A percentile compares a stretch with the other conserved stretches of the same genome.
These are phyloP conservation scores for Botrytis sinoallii DNA, from an alignment of 2,329 filamentous ascomycete species.

Conservation along the genomic window DNA sequence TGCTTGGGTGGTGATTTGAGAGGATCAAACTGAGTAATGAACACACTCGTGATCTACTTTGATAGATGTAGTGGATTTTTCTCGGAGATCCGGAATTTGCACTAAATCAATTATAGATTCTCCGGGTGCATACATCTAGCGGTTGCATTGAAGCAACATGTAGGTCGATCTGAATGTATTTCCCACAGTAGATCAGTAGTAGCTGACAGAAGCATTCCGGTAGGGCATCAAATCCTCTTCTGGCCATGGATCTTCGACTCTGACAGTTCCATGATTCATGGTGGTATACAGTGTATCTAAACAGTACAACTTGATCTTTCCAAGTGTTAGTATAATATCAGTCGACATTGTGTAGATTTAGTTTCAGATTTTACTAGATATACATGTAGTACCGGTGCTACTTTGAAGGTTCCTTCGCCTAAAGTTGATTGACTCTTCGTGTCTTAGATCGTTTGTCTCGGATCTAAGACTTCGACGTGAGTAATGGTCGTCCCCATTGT, in stretches of 20 bases:
- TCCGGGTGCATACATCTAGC: not conserved
- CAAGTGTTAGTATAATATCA: not conserved
- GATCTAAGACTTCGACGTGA: conserved; percentile 6
- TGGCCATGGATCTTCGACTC: not conserved
- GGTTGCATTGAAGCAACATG: not conserved
- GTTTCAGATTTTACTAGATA: not conserved
- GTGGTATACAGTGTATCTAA: not conserved
- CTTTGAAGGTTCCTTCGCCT: not conserved
- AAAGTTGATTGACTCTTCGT: not conserved
- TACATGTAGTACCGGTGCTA: conserved; percentile 7
- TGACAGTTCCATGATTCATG: not conserved
- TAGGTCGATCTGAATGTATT: not conserved
- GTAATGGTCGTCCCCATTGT: not conserved
- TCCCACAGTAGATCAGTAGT: not conserved
- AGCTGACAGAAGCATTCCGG: not conserved
- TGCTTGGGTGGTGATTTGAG: not conserved
- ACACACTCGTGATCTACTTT: not conserved
- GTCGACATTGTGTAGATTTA: not conserved
- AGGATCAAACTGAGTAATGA: not conserved
- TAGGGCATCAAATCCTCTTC: too few species aligned
- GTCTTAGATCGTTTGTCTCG: conserved; percentile 14
- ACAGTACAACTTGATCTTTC: not conserved
- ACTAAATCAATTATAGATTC: not conserved
- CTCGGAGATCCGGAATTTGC: not conserved
- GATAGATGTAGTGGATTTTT: not conserved